phyloP scores from a whole-genome alignment of 106 monocot genomes.

The Cymbidium sinense region DNA sequence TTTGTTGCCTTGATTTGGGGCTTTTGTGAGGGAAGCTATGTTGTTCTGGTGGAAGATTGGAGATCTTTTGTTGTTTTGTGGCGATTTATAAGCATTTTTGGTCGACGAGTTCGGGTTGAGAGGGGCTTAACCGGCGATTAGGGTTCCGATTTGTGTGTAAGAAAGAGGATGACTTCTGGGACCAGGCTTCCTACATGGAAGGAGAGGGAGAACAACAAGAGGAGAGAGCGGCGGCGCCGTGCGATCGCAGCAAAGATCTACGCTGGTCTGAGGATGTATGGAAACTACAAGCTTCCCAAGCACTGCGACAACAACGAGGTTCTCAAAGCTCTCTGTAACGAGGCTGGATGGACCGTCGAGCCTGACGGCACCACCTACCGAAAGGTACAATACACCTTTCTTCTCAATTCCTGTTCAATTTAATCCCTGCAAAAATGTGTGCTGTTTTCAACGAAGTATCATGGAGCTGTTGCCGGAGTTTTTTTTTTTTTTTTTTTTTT shows the following conservation, averaged over 20 bases:
- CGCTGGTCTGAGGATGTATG: conserved; percentile 16
- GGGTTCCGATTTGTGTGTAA: background rate
- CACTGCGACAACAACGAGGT: conserved; percentile 28
- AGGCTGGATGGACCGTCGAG: conserved; percentile 22
- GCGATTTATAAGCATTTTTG: background rate
- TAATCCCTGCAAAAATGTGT: no score
- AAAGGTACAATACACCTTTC: background rate
- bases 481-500: no score
- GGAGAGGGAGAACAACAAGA: conserved; percentile 25
- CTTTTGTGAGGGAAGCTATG: background rate
- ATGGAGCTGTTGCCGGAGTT: no score
- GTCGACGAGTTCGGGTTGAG: background rate
- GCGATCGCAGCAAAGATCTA: conserved; percentile 23
- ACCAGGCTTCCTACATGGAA: conserved; percentile 14
- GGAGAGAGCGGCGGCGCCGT: conserved; percentile 15
- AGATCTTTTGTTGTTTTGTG: background rate
- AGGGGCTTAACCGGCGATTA: background rate
- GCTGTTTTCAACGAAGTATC: no score
- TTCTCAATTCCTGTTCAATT: background rate
- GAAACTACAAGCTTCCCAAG: conserved; percentile 17
- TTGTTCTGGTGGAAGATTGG: background rate
- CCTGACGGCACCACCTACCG: conserved; percentile 22
- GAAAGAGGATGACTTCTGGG: conserved; percentile 13
- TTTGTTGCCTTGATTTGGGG: background rate
- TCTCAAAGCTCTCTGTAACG: conserved; percentile 23